Evolutionary conservation across 495 filamentous ascomycete genomes (phyloP).

Genomic region (Neurospora sp.): DNA sequence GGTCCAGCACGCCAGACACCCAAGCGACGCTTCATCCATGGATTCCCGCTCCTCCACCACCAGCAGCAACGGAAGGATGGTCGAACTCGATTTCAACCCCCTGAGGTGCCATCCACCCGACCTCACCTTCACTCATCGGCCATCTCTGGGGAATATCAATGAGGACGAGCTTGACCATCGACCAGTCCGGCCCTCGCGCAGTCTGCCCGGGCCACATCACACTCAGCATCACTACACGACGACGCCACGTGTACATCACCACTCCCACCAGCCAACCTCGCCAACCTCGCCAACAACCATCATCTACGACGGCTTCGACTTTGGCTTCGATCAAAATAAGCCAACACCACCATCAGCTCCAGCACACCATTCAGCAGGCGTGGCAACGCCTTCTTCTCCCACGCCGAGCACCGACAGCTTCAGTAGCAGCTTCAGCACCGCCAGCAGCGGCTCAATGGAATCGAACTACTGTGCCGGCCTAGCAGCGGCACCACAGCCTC

Average conservation of each 20-base stretch:
- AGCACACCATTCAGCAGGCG: background rate
- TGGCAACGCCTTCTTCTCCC: background rate
- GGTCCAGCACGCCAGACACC: slow-evolving; percentile 12
- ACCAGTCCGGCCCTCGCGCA: slow-evolving; percentile 12
- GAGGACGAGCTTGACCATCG: slow-evolving; percentile 10
- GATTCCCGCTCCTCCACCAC: slow-evolving; percentile 17
- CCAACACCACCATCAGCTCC: background rate
- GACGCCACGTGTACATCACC: slow-evolving; percentile 1
- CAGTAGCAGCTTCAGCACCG: slow-evolving; percentile 2
- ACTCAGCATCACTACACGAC: background rate
- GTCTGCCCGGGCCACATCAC: slow-evolving; percentile 1
- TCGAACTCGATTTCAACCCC: slow-evolving; percentile 28
- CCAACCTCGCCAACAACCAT: slow-evolving; percentile 10
- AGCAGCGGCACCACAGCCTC: background rate
- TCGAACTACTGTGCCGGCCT: background rate
- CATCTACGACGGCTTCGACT: slow-evolving; percentile 29
- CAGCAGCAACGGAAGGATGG: slow-evolving; percentile 14
- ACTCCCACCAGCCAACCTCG: background rate
- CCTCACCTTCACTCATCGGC: background rate
- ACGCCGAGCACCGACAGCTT: slow-evolving; percentile 7
- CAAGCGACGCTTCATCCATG: slow-evolving; percentile 19
- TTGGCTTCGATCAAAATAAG: slow-evolving; percentile 16
- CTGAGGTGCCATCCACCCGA: slow-evolving; percentile 22
- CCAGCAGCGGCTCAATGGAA: background rate
- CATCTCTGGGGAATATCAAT: background rate